phyloP scores from a whole-genome alignment of 2,329 filamentous ascomycete species.

The Cladosporium austrohemisphaericum region DNA sequence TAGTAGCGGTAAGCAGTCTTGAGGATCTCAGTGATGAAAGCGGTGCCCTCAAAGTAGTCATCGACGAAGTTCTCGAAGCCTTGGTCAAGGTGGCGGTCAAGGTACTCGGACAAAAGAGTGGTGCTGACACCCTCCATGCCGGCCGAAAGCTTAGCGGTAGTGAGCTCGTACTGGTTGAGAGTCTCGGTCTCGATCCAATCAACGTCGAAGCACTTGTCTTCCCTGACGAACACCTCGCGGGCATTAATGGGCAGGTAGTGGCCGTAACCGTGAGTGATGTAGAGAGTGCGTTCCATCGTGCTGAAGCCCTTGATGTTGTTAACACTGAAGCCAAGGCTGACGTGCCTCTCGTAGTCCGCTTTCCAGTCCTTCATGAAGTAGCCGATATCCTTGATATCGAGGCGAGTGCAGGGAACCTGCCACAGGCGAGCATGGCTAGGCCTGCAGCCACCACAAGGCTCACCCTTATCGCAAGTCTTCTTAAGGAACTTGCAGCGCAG shows the following conservation, averaged over 20 bases:
- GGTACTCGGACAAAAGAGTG: conserved; percentile 79
- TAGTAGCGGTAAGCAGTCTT: conserved; percentile 96
- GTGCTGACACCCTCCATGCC: conserved; percentile 83
- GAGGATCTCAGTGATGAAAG: conserved; percentile 90
- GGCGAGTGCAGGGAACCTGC: conserved; percentile 96
- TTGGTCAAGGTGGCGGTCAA: conserved; percentile 90
- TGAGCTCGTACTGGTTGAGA: conserved; percentile 76
- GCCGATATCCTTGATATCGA: conserved; percentile 96
- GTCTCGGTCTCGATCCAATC: conserved; percentile 89
- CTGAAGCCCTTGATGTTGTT: conserved; percentile 90
- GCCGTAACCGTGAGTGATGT: conserved; percentile 94
- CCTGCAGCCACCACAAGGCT: conserved; percentile 92
- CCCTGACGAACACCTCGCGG: conserved; percentile 85
- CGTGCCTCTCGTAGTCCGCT: conserved; percentile 89
- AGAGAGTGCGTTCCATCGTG: conserved; percentile 62
- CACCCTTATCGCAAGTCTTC: conserved; percentile 97
- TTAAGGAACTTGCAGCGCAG: conserved; percentile 97
- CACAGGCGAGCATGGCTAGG: conserved; percentile 92
- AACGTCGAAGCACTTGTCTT: conserved; percentile 87
- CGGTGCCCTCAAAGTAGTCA: conserved; percentile 92
- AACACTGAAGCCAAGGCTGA: conserved; percentile 80
- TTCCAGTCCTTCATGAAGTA: conserved; percentile 99
- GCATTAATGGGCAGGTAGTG: conserved; percentile 90
- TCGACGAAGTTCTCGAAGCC: conserved; percentile 92
- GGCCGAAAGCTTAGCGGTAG: conserved; percentile 83